Conservation (phyloP, 2,329 filamentous ascomycete species). For the Ceratocystis alfenasii region DNA sequence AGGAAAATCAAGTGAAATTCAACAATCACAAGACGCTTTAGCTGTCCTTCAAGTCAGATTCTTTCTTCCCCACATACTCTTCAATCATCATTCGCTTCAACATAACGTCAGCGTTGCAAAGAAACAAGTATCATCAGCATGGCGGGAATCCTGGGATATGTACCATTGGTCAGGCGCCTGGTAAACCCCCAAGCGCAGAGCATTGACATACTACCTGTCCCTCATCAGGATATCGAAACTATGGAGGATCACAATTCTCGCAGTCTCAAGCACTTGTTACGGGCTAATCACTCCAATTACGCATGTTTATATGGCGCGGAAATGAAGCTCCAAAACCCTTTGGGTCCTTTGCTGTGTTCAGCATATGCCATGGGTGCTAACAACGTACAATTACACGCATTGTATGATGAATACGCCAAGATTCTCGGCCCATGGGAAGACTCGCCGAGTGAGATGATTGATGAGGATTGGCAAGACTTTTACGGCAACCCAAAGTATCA, state of each 20-base stretch:
- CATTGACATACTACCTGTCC: conserved; percentile 53
- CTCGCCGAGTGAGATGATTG: conserved; percentile 71
- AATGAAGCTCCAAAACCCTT: conserved; percentile 63
- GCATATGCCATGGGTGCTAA: conserved; percentile 75
- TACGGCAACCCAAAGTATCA: conserved; percentile 72
- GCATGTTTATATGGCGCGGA: conserved; percentile 67
- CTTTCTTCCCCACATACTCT: neutral
- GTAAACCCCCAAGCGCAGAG: conserved; percentile 5
- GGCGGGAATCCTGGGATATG: conserved; percentile 15
- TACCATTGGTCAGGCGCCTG: conserved; percentile 13
- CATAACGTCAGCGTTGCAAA: neutral
- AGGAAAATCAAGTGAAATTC: neutral
- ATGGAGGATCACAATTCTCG: conserved; percentile 61
- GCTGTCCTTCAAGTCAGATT: neutral
- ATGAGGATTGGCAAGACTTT: conserved; percentile 76
- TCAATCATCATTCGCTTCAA: neutral
- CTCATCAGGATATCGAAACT: conserved; percentile 69
- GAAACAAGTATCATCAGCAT: conserved; percentile 1
- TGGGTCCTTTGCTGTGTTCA: conserved; percentile 68
- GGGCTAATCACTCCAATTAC: conserved; percentile 84
- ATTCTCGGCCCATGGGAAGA: conserved; percentile 68
- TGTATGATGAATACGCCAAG: conserved; percentile 68
- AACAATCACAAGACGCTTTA: neutral
- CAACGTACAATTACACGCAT: conserved; percentile 57
- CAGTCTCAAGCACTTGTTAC: conserved; percentile 79